phyloP scores from a whole-genome alignment of 2,329 filamentous ascomycete species.

The Trichoderma aggressivum region DNA sequence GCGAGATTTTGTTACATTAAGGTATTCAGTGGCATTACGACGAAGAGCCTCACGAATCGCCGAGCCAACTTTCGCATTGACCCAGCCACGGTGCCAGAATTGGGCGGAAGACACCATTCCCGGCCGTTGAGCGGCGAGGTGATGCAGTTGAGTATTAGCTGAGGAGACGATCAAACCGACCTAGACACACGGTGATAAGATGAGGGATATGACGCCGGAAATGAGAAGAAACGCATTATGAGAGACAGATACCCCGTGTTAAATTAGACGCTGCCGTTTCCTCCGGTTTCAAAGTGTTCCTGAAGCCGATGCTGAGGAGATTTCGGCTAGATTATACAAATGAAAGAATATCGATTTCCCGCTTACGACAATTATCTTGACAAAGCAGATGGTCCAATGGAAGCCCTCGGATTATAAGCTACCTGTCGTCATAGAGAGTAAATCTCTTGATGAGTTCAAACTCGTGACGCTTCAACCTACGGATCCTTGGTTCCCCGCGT shows the following conservation, averaged over 20 bases:
- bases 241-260: not conserved
- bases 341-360: not conserved
- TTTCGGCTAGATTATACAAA: not conserved
- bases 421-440: not conserved
- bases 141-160: not conserved
- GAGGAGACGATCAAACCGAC: not conserved
- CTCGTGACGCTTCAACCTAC: not conserved
- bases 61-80: not conserved
- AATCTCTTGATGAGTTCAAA: not conserved
- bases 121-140: not conserved
- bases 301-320: not conserved
- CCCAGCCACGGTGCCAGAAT: not conserved
- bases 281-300: not conserved
- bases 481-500: not conserved
- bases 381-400: not conserved
- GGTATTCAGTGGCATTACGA: not conserved
- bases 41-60: not conserved
- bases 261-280: not conserved
- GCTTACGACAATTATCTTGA: not conserved
- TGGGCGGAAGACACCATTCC: not conserved
- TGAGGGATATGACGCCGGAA: not conserved
- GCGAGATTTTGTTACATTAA: too few species aligned
- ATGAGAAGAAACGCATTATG: not conserved
- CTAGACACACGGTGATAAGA: too few species aligned
- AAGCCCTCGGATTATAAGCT: not conserved